These are phyloP conservation scores for Erythrophleum fordii DNA, from an alignment of 306 rosid genomes.

Conservation along the genomic window DNA sequence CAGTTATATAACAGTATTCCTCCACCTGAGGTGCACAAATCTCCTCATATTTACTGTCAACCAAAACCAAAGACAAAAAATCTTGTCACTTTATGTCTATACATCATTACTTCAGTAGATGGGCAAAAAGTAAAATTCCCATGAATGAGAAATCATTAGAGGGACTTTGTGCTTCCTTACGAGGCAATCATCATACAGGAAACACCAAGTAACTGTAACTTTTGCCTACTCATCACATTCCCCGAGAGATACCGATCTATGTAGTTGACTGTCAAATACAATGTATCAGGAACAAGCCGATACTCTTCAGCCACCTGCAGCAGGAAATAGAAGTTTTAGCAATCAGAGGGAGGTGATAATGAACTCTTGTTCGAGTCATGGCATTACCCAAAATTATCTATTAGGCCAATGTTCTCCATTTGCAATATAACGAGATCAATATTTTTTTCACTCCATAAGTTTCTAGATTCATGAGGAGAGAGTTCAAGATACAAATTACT, in stretches of 20 bases:
- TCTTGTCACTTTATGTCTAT: background rate
- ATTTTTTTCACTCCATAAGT: too few relatives aligned
- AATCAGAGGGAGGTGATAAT: background rate
- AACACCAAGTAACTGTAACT: constrained; percentile 81
- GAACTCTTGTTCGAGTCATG: background rate
- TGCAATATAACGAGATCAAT: background rate
- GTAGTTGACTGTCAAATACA: constrained; percentile 81
- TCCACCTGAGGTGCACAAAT: constrained; percentile 84
- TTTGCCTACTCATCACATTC: constrained; percentile 64
- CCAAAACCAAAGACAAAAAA: background rate
- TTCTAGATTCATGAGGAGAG: background rate
- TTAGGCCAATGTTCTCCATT: background rate
- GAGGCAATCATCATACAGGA: constrained; percentile 95
- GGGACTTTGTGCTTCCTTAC: constrained; percentile 47
- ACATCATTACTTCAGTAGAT: background rate
- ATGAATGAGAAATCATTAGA: background rate
- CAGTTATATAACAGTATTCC: constrained; percentile 76
- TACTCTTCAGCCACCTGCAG: constrained; percentile 86
- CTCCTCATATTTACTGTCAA: constrained; percentile 72
- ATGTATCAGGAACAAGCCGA: constrained; percentile 80
- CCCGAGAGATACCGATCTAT: constrained; percentile 85
- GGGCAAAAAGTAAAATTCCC: background rate
- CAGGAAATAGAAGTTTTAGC: constrained; percentile 20
- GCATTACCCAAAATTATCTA: background rate
- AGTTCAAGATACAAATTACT: background rate